These are phyloP conservation scores for Eucalyptus leucophloia DNA, from an alignment of 345 rosid genomes.

Conservation along the genomic window DNA sequence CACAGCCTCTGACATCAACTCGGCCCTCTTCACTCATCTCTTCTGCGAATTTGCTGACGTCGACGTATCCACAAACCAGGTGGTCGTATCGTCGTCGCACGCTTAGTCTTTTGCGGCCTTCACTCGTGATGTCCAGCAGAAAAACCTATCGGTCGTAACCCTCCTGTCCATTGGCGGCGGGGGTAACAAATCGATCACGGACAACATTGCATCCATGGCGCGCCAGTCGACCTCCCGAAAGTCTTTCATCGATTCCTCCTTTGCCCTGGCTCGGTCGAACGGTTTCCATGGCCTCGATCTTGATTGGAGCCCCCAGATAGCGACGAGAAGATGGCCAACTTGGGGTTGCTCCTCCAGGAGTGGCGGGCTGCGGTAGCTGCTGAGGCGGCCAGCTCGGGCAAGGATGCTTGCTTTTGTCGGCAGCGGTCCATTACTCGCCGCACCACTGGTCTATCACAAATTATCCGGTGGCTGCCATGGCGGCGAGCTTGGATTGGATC, in stretches of 20 bases:
- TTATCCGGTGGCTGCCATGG: too few species aligned
- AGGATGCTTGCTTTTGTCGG: conserved; percentile 22
- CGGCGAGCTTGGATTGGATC: too few species aligned
- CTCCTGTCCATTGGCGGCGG: too few species aligned
- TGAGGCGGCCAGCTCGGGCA: conserved; percentile 24
- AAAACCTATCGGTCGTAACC: too few species aligned
- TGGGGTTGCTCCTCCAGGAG: conserved; percentile 21
- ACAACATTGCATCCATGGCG: conserved; percentile 31
- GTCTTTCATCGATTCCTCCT: conserved; percentile 44
- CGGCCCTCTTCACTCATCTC: too few species aligned
- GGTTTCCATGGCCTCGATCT: conserved; percentile 56
- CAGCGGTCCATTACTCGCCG: conserved; percentile 27
- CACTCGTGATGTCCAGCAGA: too few species aligned
- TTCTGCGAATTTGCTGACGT: too few species aligned
- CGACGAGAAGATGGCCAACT: conserved; percentile 22
- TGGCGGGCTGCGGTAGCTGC: conserved; percentile 32
- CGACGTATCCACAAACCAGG: too few species aligned
- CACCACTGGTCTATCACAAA: neutral
- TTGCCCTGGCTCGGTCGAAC: conserved; percentile 23
- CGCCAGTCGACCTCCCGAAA: conserved; percentile 23
- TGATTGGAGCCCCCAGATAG: conserved; percentile 36
- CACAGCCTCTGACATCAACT: too few species aligned
- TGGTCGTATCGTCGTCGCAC: too few species aligned
- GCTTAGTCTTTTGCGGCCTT: too few species aligned
- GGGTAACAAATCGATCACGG: too few species aligned